Conservation (phyloP, 2,329 filamentous ascomycete genomes). For the Rutstroemia sp. region DNA sequence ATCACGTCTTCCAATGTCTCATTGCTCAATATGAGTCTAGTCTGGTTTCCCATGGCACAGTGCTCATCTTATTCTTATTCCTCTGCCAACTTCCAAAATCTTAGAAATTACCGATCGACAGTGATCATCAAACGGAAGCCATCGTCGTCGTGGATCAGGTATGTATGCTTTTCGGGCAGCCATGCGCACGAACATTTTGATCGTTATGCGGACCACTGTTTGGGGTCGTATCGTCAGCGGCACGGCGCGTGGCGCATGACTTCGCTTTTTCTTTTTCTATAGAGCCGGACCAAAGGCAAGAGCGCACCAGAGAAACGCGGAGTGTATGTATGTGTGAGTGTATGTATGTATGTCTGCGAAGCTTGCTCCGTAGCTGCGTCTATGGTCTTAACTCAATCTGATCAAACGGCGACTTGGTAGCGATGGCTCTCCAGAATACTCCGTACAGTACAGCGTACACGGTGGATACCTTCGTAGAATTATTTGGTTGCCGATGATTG, state of each 20-base stretch:
- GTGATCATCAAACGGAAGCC: conserved; percentile 4
- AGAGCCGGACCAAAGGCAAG: conserved; percentile 7
- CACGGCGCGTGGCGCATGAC: conserved; percentile 19
- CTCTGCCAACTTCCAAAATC: neutral
- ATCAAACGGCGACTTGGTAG: neutral
- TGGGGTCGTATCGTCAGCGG: conserved; percentile 18
- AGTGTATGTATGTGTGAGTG: too few relatives aligned
- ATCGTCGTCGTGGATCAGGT: conserved; percentile 19
- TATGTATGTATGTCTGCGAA: too few relatives aligned
- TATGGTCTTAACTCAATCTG: conserved; percentile 16
- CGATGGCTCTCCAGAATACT: too few relatives aligned
- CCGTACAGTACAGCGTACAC: too few relatives aligned
- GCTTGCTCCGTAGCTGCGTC: neutral
- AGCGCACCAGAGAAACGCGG: neutral
- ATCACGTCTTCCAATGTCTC: conserved; percentile 5
- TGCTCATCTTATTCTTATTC: neutral
- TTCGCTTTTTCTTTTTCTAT: conserved; percentile 5
- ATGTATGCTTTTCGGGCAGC: conserved; percentile 25
- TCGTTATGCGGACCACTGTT: conserved; percentile 11
- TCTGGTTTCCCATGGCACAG: neutral
- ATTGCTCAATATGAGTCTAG: neutral
- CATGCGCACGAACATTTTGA: conserved; percentile 18
- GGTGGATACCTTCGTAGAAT: neutral
- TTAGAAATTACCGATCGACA: conserved; percentile 3
- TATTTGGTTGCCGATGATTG: neutral